Percentiles rank a stretch among this genome's conserved stretches.
These are phyloP conservation scores for Trapa incisa DNA, from an alignment of 345 rosid genomes.

Conservation along the genomic window DNA sequence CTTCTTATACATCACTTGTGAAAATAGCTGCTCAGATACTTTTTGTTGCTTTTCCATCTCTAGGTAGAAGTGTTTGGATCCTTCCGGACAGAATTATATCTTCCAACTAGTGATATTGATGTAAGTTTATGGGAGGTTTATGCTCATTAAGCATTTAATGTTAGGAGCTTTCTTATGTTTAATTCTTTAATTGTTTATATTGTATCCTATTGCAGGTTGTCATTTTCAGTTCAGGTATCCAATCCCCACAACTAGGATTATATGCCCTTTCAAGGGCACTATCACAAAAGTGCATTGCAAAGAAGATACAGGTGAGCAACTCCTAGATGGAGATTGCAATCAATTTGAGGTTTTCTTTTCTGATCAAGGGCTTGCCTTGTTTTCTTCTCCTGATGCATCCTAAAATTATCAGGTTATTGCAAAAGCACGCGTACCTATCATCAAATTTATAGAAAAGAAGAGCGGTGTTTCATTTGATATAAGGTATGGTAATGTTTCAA, in stretches of 20 bases:
- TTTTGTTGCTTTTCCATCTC: not conserved
- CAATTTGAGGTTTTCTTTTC: not conserved
- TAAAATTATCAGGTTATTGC: slow-evolving; percentile 59
- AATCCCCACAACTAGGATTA: slow-evolving; percentile 59
- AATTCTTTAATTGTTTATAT: not conserved
- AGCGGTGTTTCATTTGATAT: slow-evolving; percentile 73
- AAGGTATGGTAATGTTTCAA: slow-evolving; percentile 31
- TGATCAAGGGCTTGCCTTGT: not conserved
- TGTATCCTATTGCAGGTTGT: slow-evolving; percentile 44
- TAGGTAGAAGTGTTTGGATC: slow-evolving; percentile 90
- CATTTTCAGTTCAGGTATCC: slow-evolving; percentile 61
- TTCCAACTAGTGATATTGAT: slow-evolving; percentile 94
- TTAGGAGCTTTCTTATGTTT: not conserved
- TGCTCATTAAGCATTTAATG: not conserved
- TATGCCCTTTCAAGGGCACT: slow-evolving; percentile 75
- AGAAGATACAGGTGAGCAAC: slow-evolving; percentile 50
- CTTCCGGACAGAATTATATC: slow-evolving; percentile 73
- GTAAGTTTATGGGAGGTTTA: slow-evolving; percentile 31
- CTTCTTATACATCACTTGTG: not conserved
- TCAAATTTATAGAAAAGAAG: slow-evolving; percentile 81
- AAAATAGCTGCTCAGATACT: not conserved
- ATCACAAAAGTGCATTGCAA: slow-evolving; percentile 69
- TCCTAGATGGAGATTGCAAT: not conserved
- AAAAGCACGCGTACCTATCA: slow-evolving; percentile 87
- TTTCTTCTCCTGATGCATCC: not conserved